A percentile compares a stretch with the other conserved stretches of the same genome.
Evolutionary conservation across 2,329 filamentous ascomycete genomes (phyloP).

Genomic region (Penicillium sp.): DNA sequence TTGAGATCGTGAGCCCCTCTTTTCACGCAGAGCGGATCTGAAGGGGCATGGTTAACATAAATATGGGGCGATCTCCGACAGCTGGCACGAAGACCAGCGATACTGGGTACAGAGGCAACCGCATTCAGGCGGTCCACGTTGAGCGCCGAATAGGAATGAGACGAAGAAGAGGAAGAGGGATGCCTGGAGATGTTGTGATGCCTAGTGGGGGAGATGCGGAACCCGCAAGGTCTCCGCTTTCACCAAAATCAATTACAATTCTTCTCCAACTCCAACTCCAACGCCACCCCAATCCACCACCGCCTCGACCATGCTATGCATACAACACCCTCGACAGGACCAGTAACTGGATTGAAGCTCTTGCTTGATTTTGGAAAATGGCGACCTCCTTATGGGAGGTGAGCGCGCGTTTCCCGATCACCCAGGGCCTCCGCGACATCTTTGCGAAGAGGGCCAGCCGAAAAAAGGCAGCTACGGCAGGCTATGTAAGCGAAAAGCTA

Average conservation of each 20-base stretch:
- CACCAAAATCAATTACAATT: not conserved
- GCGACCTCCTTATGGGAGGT: slow-evolving; percentile 13
- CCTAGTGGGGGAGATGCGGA: slow-evolving; percentile 12
- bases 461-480: slow-evolving; percentile 6
- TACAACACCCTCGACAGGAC: not conserved
- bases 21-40: slow-evolving; percentile 7
- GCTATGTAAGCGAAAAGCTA: slow-evolving; percentile 34
- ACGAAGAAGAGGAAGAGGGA: not conserved
- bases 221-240: slow-evolving; percentile 13
- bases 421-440: slow-evolving; percentile 4
- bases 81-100: slow-evolving; percentile 17
- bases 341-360: not conserved
- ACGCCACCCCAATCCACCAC: not conserved
- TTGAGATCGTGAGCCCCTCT: slow-evolving; percentile 13
- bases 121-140: slow-evolving; percentile 24
- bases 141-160: not conserved
- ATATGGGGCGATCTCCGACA: slow-evolving; percentile 12
- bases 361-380: not conserved
- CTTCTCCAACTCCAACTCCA: slow-evolving; percentile 5
- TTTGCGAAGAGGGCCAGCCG: slow-evolving; percentile 2
- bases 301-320: not conserved
- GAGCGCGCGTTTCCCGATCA: slow-evolving; percentile 23
- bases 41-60: slow-evolving; percentile 18
- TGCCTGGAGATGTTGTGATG: slow-evolving; percentile 1
- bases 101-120: slow-evolving; percentile 12